A percentile compares a stretch with the other conserved stretches of the same genome.
Conservation (phyloP, 495 filamentous ascomycete genomes). For the Trichoderma orchidacearum region DNA sequence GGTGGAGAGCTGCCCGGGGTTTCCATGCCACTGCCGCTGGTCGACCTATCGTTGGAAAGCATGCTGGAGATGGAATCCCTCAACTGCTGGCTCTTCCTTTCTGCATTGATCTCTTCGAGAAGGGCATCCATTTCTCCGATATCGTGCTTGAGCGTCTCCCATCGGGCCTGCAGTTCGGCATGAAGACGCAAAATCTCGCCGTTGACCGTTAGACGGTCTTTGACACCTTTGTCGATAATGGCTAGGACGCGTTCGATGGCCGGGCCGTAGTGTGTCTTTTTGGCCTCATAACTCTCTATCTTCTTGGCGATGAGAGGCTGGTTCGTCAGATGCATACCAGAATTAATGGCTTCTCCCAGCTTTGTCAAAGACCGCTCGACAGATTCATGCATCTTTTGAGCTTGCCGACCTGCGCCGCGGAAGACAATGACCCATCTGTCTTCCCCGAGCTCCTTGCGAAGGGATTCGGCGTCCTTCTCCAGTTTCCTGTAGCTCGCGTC, state of each 20-base stretch:
- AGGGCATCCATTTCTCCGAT: constrained; percentile 62
- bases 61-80: constrained; percentile 91
- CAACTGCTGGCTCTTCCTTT: constrained; percentile 56
- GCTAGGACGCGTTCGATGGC: constrained; percentile 80
- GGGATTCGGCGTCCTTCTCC: constrained; percentile 71
- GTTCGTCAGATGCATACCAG: constrained; percentile 55
- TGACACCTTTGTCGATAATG: constrained; percentile 87
- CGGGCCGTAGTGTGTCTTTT: constrained; percentile 89
- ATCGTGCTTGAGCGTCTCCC: constrained; percentile 59
- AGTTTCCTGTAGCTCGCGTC: constrained; percentile 73
- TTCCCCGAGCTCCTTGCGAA: constrained; percentile 81
- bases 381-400: constrained; percentile 87
- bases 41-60: constrained; percentile 72
- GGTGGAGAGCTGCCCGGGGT: constrained; percentile 85
- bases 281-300: constrained; percentile 87
- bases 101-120: constrained; percentile 56
- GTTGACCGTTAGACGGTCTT: constrained; percentile 83
- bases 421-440: constrained; percentile 94
- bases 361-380: constrained; percentile 74
- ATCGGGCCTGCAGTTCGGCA: constrained; percentile 65
- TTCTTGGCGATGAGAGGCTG: constrained; percentile 55
- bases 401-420: constrained; percentile 81
- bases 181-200: constrained; percentile 82
- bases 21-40: constrained; percentile 54
- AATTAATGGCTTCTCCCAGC: constrained; percentile 67